Base-by-base conservation (phyloP, 2,329 filamentous ascomycete genomes). In the Diaporthe vexans region DNA sequence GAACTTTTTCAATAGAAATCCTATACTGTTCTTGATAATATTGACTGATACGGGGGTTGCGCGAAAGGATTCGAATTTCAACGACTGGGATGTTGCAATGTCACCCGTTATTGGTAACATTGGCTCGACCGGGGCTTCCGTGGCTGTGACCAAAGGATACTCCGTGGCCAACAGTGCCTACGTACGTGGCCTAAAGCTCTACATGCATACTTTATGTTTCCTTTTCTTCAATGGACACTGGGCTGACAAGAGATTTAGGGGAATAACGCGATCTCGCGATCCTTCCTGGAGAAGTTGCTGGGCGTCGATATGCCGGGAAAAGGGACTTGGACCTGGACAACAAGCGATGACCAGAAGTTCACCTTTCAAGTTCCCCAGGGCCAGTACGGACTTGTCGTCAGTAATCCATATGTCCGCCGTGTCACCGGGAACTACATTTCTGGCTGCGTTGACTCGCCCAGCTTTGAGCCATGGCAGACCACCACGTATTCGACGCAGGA, bases 11-110 rank as follows among this genome's bases (percentile, higher is more conserved):
- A 35, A 13, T 37, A 5, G 35, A 4, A 17, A 7, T 15, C 5
- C 46, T 37, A 19, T 26, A 15, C 46, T 52, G 29, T 67, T 26
- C 9, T 21, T 51, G 46, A 24, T 17, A 6, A 2, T 21, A 2
- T 15, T 52, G 33, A n/a, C 63, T 52, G 78, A 75, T 75, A 77
- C 9, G 19, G 76, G 76, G 61, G 56, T 79, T 51, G 46, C 76
- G 46, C 76, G 11, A 24, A 75, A 77, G 21, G 78, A 79, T 40
- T 71, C 75, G 2, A 77, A 78, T 40, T 85, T 84, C 76, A 77
- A 83, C 24, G 82, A 83, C 76, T 84, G 83, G 83, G 84, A 85
- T 73, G 78, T 83, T 0, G 77, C 77, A 57, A 83, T 84, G 77
- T 84, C 83, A 21, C 78, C 79, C 29, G 80, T 85, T 8, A 76